Evolutionary conservation across 768 basidiomycete species (phyloP).

Genomic region (Mycena epipterygia): DNA sequence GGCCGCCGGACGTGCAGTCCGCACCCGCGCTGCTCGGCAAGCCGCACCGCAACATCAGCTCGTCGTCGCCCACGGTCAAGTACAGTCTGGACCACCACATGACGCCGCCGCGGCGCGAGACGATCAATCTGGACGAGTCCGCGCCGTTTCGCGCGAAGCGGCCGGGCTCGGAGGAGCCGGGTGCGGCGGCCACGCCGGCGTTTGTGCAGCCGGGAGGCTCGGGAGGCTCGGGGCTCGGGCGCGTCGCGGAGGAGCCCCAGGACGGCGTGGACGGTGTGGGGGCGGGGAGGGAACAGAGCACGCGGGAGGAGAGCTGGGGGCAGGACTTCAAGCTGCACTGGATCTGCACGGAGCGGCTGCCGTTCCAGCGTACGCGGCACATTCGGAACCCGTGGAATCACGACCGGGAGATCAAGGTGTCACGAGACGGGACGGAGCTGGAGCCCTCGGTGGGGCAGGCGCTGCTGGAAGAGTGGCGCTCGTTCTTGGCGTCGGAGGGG

Average conservation of each 20-base stretch:
- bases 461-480: conserved; percentile 79
- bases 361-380: conserved; percentile 83
- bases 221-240: background rate
- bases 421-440: conserved; percentile 92
- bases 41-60: conserved; percentile 48
- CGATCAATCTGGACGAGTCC: conserved; percentile 47
- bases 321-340: conserved; percentile 88
- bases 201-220: background rate
- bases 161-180: background rate
- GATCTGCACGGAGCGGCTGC: conserved; percentile 77
- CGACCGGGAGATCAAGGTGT: conserved; percentile 84
- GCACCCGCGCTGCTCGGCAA: conserved; percentile 69
- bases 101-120: background rate
- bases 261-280: conserved; percentile 4
- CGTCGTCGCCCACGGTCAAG: conserved; percentile 40
- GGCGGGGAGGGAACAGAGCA: conserved; percentile 38
- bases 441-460: conserved; percentile 82
- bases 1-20: conserved; percentile 46
- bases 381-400: conserved; percentile 95
- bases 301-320: conserved; percentile 69
- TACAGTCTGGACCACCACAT: conserved; percentile 49
- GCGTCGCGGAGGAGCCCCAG: conserved; percentile 25
- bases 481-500: conserved; percentile 38
- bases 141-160: conserved; percentile 43
- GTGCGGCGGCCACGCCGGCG: background rate